Evolutionary conservation across 768 basidiomycete genomes (phyloP).

Genomic region (Gloeopeniophorella convolvens): DNA sequence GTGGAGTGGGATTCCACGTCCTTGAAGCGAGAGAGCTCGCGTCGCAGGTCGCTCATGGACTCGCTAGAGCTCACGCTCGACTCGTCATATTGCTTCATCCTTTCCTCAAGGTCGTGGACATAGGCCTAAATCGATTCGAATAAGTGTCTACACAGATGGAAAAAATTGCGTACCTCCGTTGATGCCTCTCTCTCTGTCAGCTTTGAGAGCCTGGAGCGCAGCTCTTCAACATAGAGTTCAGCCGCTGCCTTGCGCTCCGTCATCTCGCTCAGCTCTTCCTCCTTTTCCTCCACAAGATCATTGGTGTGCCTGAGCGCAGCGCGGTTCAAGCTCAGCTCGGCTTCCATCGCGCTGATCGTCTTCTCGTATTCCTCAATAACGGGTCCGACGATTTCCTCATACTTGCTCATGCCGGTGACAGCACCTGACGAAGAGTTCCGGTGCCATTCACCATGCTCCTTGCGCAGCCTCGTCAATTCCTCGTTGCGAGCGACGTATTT

Average conservation of each 20-base stretch:
- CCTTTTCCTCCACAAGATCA: slow-evolving; percentile 88
- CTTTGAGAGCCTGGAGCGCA: slow-evolving; percentile 73
- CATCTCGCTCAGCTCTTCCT: slow-evolving; percentile 64
- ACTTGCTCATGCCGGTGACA: slow-evolving; percentile 56
- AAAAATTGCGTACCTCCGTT: slow-evolving; percentile 62
- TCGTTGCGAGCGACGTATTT: slow-evolving; percentile 87
- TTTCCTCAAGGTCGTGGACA: slow-evolving; percentile 88
- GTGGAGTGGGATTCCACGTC: slow-evolving; percentile 66
- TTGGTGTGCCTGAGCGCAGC: slow-evolving; percentile 88
- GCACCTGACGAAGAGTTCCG: slow-evolving; percentile 53
- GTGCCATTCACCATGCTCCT: slow-evolving; percentile 73
- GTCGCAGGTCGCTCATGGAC: slow-evolving; percentile 75
- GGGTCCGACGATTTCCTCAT: slow-evolving; percentile 92
- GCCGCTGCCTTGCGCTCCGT: slow-evolving; percentile 68
- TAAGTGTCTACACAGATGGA: slow-evolving; percentile 12
- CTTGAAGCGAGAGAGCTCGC: slow-evolving; percentile 72
- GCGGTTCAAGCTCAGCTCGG: slow-evolving; percentile 79
- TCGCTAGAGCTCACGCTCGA: slow-evolving; percentile 67
- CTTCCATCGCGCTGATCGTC: slow-evolving; percentile 91
- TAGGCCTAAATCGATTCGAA: slow-evolving; percentile 58
- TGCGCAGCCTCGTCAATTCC: slow-evolving; percentile 73
- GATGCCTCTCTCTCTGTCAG: slow-evolving; percentile 83
- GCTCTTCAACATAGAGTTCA: slow-evolving; percentile 83
- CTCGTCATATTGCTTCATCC: slow-evolving; percentile 82
- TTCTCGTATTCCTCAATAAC: slow-evolving; percentile 99